These are phyloP conservation scores for Hypoxylon crocopeplum DNA, from an alignment of 495 filamentous ascomycete species.

Conservation along the genomic window DNA sequence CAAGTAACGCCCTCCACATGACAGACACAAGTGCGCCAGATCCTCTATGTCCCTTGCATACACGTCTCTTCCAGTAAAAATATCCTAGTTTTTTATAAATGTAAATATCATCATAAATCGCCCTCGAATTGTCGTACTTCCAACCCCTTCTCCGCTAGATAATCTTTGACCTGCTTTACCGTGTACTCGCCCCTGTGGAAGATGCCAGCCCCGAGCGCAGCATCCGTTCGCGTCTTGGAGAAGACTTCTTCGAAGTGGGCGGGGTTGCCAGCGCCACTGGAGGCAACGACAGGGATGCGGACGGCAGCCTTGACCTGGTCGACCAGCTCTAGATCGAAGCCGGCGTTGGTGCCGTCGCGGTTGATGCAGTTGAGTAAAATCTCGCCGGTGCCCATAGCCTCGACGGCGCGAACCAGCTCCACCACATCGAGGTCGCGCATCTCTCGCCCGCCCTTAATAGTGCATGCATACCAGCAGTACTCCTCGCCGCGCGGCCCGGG, in stretches of 20 bases:
- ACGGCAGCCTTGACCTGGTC: conserved; percentile 81
- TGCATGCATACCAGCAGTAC: conserved; percentile 97
- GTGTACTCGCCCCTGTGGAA: conserved; percentile 97
- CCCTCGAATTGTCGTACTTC: conserved; percentile 77
- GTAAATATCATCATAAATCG: conserved; percentile 47
- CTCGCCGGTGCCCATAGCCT: conserved; percentile 95
- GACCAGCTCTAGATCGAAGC: conserved; percentile 94
- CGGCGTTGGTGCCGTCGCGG: conserved; percentile 92
- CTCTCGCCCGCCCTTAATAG: conserved; percentile 93
- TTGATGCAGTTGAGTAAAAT: conserved; percentile 96
- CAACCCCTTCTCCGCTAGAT: conserved; percentile 71
- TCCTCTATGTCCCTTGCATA: conserved; percentile 9
- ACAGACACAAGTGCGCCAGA: conserved; percentile 19
- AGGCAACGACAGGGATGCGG: conserved; percentile 93
- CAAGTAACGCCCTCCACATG: conserved; percentile 25
- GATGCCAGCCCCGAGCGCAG: conserved; percentile 94
- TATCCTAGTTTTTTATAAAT: too few species aligned
- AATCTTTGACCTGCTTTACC: conserved; percentile 90
- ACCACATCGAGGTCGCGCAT: conserved; percentile 88
- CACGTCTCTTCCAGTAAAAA: conserved; percentile 1
- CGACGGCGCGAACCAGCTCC: conserved; percentile 85
- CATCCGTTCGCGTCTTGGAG: conserved; percentile 82
- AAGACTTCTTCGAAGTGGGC: conserved; percentile 93
- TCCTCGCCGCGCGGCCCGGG: conserved; percentile 78
- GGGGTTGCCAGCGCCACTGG: conserved; percentile 90